A percentile compares a stretch with the other conserved stretches of the same genome.
phyloP scores from a whole-genome alignment of 108 stramenopile species.

The Skeletonema marinoi region DNA sequence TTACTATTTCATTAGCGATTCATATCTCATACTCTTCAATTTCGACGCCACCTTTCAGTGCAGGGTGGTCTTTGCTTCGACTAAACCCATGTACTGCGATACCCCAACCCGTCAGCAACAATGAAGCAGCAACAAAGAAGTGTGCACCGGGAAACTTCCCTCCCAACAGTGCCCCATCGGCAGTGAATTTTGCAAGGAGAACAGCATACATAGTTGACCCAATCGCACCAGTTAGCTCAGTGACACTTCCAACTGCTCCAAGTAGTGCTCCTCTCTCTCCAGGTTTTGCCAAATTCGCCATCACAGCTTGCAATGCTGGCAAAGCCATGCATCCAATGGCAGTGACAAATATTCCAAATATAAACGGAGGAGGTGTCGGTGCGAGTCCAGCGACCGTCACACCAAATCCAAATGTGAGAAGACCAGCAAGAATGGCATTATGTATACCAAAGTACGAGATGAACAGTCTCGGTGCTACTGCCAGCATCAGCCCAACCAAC shows the following conservation, averaged over 20 bases:
- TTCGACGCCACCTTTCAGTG: not conserved
- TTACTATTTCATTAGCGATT: not conserved
- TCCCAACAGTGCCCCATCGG: constrained; percentile 8
- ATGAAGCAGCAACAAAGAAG: constrained; percentile 6
- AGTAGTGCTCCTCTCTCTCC: constrained; percentile 20
- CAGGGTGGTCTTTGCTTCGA: constrained; percentile 3
- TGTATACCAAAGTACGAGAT: constrained; percentile 14
- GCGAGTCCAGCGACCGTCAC: constrained; percentile 16
- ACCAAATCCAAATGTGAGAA: constrained; percentile 11
- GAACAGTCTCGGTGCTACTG: constrained; percentile 20
- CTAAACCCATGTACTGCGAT: constrained; percentile 9
- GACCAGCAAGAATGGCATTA: constrained; percentile 9
- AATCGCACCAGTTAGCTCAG: constrained; percentile 21
- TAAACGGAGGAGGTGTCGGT: constrained; percentile 6
- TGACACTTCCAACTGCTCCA: constrained; percentile 22
- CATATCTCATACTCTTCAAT: not conserved
- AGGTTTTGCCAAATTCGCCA: constrained; percentile 9
- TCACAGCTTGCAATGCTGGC: constrained; percentile 13
- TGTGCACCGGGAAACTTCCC: constrained; percentile 8
- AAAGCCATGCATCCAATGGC: constrained; percentile 13
- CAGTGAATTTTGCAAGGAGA: constrained; percentile 12
- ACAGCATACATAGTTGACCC: constrained; percentile 22
- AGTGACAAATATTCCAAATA: constrained; percentile 16
- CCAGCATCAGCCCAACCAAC: constrained; percentile 14
- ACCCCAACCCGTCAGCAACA: constrained; percentile 11